Evolutionary conservation across 202 grass and related monocot genomes (phyloP), one percentile per base, ranked within the genome.

Genomic region (Sporobolus alterniflorus): DNA sequence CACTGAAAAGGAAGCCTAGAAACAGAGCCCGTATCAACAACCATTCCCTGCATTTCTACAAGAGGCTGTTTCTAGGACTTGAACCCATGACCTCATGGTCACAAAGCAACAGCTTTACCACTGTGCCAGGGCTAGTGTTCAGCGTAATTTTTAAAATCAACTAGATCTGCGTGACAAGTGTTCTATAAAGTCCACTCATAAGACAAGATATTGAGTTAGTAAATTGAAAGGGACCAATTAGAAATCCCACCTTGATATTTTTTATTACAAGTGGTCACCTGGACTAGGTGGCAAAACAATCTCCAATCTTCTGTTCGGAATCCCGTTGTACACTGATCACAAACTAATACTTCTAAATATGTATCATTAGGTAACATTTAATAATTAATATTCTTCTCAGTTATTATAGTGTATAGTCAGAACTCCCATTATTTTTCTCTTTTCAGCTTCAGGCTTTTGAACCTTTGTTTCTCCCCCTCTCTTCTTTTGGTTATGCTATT

Each of bases 401-500:
- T 56, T 33, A 59, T 76, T 65, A 56, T 81, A 12, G 31, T 30
- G 55, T 18, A 49, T 30, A 16, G 11, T 82, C 82, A 14, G 43
- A 26, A 28, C 21, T 65, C 22, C 7, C 21, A 46, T 9, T 11
- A 54, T 65, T 79, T 48, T 28, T 26, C 17, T 42, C 43, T 12
- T 71, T 32, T 22, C 20, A 84, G 56, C 65, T 60, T 77, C 40
- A 51, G 40, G 39, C 60, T 86, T 76, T 76, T 56, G 55, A 52
- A 47, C 8, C 1, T 1, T 60, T 43, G 13, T 13, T 32, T 55
- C 51, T 55, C 2, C 14, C 21, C n/a, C 11, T 55, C 24, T 10
- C 7, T 32, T 21, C 48, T 46, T 54, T 57, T 46, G 26, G 65
- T 50, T 51, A 73, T 74, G 50, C 9, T 61, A 69, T 68, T 82